Evolutionary conservation across 1,139 yeast species (phyloP).

Genomic region (Geotrichum klebahnii): DNA sequence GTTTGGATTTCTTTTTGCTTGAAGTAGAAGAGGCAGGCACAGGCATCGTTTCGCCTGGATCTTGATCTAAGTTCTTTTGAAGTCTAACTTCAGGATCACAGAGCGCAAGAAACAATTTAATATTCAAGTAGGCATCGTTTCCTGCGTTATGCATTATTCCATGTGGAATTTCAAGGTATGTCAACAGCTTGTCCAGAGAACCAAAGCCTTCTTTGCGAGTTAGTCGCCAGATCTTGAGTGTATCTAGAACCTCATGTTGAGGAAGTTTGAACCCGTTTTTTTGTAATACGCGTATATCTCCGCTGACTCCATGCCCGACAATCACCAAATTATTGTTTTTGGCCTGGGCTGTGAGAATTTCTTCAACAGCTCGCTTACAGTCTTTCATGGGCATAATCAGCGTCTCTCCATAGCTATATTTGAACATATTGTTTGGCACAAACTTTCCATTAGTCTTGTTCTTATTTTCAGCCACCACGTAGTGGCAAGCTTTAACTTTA

Average conservation of each 20-base stretch:
- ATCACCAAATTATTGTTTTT: slow-evolving; percentile 40
- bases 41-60: background rate
- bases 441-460: slow-evolving; percentile 51
- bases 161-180: slow-evolving; percentile 54
- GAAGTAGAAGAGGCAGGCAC: slow-evolving; percentile 1
- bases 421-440: slow-evolving; percentile 59
- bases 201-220: slow-evolving; percentile 42
- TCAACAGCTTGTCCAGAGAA: slow-evolving; percentile 51
- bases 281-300: slow-evolving; percentile 56
- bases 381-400: slow-evolving; percentile 22
- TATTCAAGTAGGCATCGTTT: slow-evolving; percentile 74
- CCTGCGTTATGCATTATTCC: slow-evolving; percentile 73
- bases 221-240: slow-evolving; percentile 46
- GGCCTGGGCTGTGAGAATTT: slow-evolving; percentile 19
- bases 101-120: slow-evolving; percentile 50
- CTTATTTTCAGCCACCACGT: slow-evolving; percentile 51
- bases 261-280: slow-evolving; percentile 50
- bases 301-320: slow-evolving; percentile 67
- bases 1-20: slow-evolving; percentile 4
- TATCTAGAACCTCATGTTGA: slow-evolving; percentile 45
- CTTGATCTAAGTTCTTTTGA: slow-evolving; percentile 34
- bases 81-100: slow-evolving; percentile 52
- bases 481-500: slow-evolving; percentile 42
- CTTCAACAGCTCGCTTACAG: slow-evolving; percentile 23
- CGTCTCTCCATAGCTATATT: slow-evolving; percentile 51